These are phyloP conservation scores for Fusarium proliferatum DNA, from an alignment of 2,329 filamentous ascomycete genomes.

Conservation along the genomic window DNA sequence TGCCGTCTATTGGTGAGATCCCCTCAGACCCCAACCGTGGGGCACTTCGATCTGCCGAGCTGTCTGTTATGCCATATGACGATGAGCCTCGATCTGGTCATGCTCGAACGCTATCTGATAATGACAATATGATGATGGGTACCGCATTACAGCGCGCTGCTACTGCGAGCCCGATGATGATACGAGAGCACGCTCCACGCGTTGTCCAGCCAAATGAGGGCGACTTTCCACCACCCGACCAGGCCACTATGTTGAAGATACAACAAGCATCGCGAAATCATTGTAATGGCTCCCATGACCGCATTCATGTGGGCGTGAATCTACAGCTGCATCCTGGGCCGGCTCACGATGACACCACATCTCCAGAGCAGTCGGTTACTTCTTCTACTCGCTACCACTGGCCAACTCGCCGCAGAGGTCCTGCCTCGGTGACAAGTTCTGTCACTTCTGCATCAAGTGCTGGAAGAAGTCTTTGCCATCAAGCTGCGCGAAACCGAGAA, in stretches of 20 bases:
- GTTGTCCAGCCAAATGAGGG: constrained; percentile 47
- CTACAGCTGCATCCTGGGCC: constrained; percentile 73
- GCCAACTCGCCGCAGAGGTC: constrained; percentile 64
- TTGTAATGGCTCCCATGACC: constrained; percentile 78
- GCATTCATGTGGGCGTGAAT: constrained; percentile 78
- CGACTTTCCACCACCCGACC: constrained; percentile 65
- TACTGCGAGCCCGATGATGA: constrained; percentile 75
- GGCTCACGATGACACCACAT: constrained; percentile 64
- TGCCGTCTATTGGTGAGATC: constrained; percentile 80
- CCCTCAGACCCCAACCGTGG: constrained; percentile 49
- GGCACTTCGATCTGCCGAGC: constrained; percentile 43
- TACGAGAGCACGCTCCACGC: constrained; percentile 59
- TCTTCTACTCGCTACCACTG: constrained; percentile 67
- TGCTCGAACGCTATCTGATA: constrained; percentile 54
- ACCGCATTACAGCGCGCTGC: constrained; percentile 70
- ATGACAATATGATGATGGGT: constrained; percentile 56
- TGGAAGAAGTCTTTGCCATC: no score
- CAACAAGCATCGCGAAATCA: constrained; percentile 66
- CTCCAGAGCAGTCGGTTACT: constrained; percentile 65
- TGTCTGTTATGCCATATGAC: constrained; percentile 38
- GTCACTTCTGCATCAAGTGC: constrained; percentile 68
- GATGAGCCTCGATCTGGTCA: constrained; percentile 47
- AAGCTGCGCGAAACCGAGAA: no score
- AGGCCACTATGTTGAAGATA: constrained; percentile 72
- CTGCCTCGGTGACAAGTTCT: constrained; percentile 67